These are phyloP conservation scores for Oleoguttula mirabilis DNA, from an alignment of 495 filamentous ascomycete genomes.

Conservation along the genomic window DNA sequence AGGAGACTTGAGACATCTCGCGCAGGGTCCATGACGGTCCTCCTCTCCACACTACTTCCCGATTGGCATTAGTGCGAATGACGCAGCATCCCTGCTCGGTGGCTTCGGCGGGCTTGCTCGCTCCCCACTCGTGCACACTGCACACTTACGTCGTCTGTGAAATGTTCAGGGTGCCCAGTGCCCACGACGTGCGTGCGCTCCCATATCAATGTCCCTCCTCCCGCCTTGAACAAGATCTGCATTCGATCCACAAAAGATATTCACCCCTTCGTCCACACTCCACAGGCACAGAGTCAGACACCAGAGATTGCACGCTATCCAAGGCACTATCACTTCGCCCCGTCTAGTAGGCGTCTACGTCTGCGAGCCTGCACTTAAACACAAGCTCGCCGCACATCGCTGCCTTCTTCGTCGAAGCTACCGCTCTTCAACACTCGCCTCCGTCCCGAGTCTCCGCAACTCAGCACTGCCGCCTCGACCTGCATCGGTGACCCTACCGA, in stretches of 20 bases:
- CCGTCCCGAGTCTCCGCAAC: not conserved
- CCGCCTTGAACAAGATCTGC: constrained; percentile 3
- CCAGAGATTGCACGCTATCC: too few relatives aligned
- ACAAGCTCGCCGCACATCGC: constrained; percentile 6
- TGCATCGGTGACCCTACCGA: constrained; percentile 1
- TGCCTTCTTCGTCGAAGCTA: constrained; percentile 4
- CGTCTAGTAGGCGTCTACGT: not conserved
- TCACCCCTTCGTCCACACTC: too few relatives aligned
- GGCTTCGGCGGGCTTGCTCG: too few relatives aligned
- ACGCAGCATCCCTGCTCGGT: too few relatives aligned
- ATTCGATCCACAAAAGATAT: constrained; percentile 5
- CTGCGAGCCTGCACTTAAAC: constrained; percentile 1
- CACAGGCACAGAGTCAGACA: too few relatives aligned
- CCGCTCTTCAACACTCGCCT: constrained; percentile 1
- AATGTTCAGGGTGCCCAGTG: not conserved
- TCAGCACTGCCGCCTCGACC: constrained; percentile 8
- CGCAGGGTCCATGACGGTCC: too few relatives aligned
- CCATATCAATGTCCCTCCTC: not conserved
- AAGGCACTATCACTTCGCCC: not conserved
- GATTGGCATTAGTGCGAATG: too few relatives aligned
- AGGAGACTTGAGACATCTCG: too few relatives aligned
- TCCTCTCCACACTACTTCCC: too few relatives aligned
- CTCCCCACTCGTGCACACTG: too few relatives aligned
- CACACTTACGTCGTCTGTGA: not conserved
- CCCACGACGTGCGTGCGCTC: too few relatives aligned